Conservation (phyloP, 805 yeast species). For the Yamadazyma sp. region DNA sequence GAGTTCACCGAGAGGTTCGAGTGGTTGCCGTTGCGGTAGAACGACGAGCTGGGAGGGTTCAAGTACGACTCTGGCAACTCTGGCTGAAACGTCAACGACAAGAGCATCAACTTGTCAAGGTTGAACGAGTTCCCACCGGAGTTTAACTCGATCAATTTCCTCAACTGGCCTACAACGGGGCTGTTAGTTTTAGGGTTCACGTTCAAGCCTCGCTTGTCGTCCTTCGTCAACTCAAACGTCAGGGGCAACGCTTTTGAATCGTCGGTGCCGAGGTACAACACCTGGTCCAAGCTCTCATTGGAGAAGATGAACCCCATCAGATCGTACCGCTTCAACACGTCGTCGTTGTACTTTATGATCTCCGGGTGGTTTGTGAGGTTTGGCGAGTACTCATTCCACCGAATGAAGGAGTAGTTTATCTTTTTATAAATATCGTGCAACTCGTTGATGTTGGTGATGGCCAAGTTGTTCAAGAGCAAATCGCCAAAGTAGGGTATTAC, state of each 20-base stretch:
- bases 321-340: slow-evolving; percentile 39
- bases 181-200: slow-evolving; percentile 3
- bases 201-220: slow-evolving; percentile 5
- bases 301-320: slow-evolving; percentile 44
- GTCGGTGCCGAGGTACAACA: slow-evolving; percentile 41
- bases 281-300: slow-evolving; percentile 44
- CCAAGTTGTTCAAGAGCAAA: slow-evolving; percentile 51
- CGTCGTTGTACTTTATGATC: slow-evolving; percentile 39
- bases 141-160: slow-evolving; percentile 42
- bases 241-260: slow-evolving; percentile 21
- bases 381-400: slow-evolving; percentile 77
- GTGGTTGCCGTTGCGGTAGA: slow-evolving; percentile 7
- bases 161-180: slow-evolving; percentile 38
- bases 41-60: slow-evolving; percentile 11
- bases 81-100: slow-evolving; percentile 67
- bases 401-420: slow-evolving; percentile 67
- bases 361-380: slow-evolving; percentile 46
- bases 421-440: slow-evolving; percentile 66
- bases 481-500: slow-evolving; percentile 94
- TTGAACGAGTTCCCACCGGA: slow-evolving; percentile 44
- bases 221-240: slow-evolving; percentile 9
- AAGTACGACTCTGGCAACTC: slow-evolving; percentile 44
- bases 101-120: slow-evolving; percentile 56
- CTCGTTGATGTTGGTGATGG: slow-evolving; percentile 43
- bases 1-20: slow-evolving; percentile 28